Evolutionary conservation across 2,329 filamentous ascomycete species (phyloP).

Genomic region (Xylaria multiplex): DNA sequence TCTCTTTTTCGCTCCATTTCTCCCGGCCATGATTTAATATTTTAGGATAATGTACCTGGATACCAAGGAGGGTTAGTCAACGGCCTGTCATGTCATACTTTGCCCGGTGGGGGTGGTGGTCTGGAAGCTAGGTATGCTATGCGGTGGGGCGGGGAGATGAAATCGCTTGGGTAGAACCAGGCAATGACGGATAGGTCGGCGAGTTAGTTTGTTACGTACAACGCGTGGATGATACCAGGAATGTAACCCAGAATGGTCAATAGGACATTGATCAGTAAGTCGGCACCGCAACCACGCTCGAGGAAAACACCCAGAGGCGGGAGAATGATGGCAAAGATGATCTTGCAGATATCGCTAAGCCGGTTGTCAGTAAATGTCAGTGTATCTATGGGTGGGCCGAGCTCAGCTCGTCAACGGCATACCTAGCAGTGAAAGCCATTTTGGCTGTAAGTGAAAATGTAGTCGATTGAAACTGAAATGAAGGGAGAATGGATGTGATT

Average conservation of each 20-base stretch:
- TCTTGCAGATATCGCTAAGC: slow-evolving; percentile 67
- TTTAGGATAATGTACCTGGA: slow-evolving; percentile 79
- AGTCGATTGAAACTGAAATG: background rate
- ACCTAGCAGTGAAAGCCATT: slow-evolving; percentile 71
- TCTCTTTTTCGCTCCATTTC: slow-evolving; percentile 5
- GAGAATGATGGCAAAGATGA: slow-evolving; percentile 80
- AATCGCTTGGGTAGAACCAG: background rate
- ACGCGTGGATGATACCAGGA: slow-evolving; percentile 79
- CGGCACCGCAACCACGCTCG: slow-evolving; percentile 79
- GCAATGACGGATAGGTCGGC: slow-evolving; percentile 21
- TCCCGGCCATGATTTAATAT: slow-evolving; percentile 62
- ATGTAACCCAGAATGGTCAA: slow-evolving; percentile 77
- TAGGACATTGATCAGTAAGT: slow-evolving; percentile 83
- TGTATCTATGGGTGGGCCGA: too few species aligned
- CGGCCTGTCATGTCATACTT: background rate
- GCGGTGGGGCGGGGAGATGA: slow-evolving; percentile 36
- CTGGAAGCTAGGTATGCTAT: slow-evolving; percentile 22
- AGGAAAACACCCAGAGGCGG: slow-evolving; percentile 85
- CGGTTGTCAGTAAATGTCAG: slow-evolving; percentile 22
- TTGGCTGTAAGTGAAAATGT: slow-evolving; percentile 18
- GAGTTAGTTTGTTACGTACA: slow-evolving; percentile 62
- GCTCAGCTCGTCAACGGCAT: slow-evolving; percentile 45
- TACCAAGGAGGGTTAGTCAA: slow-evolving; percentile 25
- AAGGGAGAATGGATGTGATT: background rate
- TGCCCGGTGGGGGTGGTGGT: background rate